Conservation (phyloP, 163 green algal genomes). For the Scenedesmus sp. region DNA sequence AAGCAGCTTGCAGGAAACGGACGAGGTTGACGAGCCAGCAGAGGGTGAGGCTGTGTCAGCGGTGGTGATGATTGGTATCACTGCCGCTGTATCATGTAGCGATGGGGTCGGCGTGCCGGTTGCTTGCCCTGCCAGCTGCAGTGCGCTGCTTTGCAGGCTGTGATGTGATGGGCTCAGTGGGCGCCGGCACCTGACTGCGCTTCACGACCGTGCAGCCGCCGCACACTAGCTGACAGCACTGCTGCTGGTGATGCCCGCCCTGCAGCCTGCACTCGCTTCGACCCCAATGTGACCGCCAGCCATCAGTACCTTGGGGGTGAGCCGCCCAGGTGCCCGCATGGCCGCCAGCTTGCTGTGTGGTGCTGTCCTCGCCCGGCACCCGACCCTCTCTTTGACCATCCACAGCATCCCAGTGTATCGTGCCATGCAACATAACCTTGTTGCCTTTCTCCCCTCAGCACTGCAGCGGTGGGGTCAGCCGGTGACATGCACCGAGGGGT, state of each 20-base stretch:
- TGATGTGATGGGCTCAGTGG: neutral
- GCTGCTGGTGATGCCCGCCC: neutral
- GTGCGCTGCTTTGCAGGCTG: neutral
- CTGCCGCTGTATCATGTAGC: neutral
- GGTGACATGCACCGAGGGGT: too few relatives aligned
- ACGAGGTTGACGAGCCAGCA: neutral
- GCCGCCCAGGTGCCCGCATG: neutral
- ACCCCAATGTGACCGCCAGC: slow-evolving; percentile 21
- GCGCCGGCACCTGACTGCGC: neutral
- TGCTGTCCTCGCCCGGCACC: too few relatives aligned
- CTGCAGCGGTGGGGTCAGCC: too few relatives aligned
- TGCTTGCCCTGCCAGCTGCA: neutral
- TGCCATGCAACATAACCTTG: too few relatives aligned
- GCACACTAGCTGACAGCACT: neutral
- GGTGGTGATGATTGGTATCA: neutral
- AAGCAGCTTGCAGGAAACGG: neutral
- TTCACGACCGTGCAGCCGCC: neutral
- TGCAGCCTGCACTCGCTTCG: slow-evolving; percentile 21
- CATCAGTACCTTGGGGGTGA: slow-evolving; percentile 42
- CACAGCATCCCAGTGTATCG: too few relatives aligned
- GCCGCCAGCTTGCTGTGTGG: neutral
- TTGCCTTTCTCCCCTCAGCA: too few relatives aligned
- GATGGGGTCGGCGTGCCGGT: neutral
- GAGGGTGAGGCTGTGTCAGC: neutral
- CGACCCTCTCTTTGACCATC: too few relatives aligned